A percentile compares a stretch with the other conserved stretches of the same genome.
phyloP scores from a whole-genome alignment of 2,329 filamentous ascomycete genomes.

The Lasiodiplodia sp. region DNA sequence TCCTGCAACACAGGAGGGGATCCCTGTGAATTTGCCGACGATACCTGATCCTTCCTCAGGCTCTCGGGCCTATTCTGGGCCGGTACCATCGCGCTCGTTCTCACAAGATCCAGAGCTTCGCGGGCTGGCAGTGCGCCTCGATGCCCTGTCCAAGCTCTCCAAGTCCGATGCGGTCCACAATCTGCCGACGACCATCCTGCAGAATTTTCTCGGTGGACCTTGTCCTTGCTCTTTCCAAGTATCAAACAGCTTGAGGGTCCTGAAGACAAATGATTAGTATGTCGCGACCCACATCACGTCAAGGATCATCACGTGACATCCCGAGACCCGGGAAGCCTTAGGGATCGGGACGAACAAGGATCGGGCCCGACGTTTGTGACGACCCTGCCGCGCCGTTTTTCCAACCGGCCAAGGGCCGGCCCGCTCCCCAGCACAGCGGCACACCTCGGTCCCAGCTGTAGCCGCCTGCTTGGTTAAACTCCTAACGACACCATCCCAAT shows the following conservation, averaged over 20 bases:
- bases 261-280: neutral
- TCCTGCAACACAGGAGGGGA: neutral
- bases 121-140: neutral
- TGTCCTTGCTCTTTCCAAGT: neutral
- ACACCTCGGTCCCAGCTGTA: neutral
- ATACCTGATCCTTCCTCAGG: neutral
- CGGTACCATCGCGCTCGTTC: neutral
- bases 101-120: neutral
- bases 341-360: constrained; percentile 7
- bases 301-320: neutral
- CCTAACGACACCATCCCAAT: neutral
- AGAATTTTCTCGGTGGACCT: neutral
- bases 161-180: neutral
- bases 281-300: neutral
- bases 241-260: neutral
- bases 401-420: constrained; percentile 11
- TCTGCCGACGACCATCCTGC: neutral
- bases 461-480: neutral
- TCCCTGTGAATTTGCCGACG: neutral
- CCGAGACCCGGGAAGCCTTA: neutral
- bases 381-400: neutral
- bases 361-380: neutral
- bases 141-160: neutral
- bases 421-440: constrained; percentile 9
- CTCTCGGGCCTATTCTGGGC: constrained; percentile 8